Percentiles rank a stretch among this genome's conserved stretches.
Evolutionary conservation across 2,329 filamentous ascomycete species (phyloP).

Genomic region (Ceratocystis cacaofunesta): DNA sequence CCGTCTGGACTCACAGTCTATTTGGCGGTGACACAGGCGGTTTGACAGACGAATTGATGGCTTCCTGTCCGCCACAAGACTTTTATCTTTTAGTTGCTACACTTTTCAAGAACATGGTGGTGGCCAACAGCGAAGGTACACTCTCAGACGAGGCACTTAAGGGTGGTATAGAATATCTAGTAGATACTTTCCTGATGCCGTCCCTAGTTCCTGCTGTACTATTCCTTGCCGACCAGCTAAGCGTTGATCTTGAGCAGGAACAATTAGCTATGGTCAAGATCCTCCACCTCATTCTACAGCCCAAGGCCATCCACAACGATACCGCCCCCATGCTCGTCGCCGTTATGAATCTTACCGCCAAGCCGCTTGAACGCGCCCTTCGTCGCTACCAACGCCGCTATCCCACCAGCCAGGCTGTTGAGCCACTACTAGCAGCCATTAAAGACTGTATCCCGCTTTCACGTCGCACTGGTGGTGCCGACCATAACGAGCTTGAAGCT

Average conservation of each 20-base stretch:
- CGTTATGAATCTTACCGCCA: slow-evolving; percentile 56
- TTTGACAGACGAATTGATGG: slow-evolving; percentile 66
- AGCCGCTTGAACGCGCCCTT: slow-evolving; percentile 51
- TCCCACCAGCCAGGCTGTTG: slow-evolving; percentile 52
- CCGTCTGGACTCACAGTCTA: slow-evolving; percentile 62
- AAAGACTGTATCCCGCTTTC: slow-evolving; percentile 43
- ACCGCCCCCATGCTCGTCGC: slow-evolving; percentile 55
- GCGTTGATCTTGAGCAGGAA: slow-evolving; percentile 47
- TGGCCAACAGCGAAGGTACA: slow-evolving; percentile 50
- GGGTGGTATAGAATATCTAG: slow-evolving; percentile 60
- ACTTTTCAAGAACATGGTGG: slow-evolving; percentile 59
- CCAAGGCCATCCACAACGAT: slow-evolving; percentile 55
- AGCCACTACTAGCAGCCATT: slow-evolving; percentile 52
- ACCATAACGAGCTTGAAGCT: slow-evolving; percentile 51
- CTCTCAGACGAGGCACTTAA: slow-evolving; percentile 57
- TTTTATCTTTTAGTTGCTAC: slow-evolving; percentile 69
- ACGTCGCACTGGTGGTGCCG: slow-evolving; percentile 46
- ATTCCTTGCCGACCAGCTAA: slow-evolving; percentile 57
- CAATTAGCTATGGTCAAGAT: slow-evolving; percentile 56
- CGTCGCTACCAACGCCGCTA: slow-evolving; percentile 51
- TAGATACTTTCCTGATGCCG: slow-evolving; percentile 68
- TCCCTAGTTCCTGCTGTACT: slow-evolving; percentile 58
- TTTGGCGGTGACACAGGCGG: slow-evolving; percentile 61
- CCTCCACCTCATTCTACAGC: slow-evolving; percentile 56
- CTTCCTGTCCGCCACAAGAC: slow-evolving; percentile 65